A percentile compares a stretch with the other conserved stretches of the same genome.
Evolutionary conservation across 495 filamentous ascomycete genomes (phyloP).

Genomic region (Penicillium pulvis): DNA sequence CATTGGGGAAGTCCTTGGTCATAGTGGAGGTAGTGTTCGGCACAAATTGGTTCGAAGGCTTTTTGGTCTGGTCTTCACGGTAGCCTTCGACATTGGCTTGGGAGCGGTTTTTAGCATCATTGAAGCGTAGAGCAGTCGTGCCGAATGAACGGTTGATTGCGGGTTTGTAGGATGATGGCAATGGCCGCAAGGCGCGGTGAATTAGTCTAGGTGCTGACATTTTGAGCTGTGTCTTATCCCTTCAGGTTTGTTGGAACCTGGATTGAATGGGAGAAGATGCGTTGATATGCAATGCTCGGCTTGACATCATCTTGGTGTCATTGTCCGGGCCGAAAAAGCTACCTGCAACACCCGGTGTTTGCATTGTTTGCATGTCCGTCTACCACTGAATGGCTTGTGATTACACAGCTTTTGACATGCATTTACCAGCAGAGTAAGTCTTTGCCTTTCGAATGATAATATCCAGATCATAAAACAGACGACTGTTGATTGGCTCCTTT

Average conservation of each 20-base stretch:
- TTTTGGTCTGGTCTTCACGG: constrained; percentile 55
- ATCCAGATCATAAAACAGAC: too few relatives aligned
- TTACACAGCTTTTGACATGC: background rate
- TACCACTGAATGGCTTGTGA: constrained; percentile 13
- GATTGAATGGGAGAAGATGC: constrained; percentile 10
- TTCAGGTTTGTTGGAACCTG: constrained; percentile 4
- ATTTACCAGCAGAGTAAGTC: too few relatives aligned
- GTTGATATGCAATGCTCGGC: constrained; percentile 28
- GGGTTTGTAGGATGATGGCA: constrained; percentile 25
- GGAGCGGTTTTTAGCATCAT: constrained; percentile 31
- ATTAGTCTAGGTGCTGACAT: constrained; percentile 46
- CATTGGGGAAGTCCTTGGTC: constrained; percentile 61
- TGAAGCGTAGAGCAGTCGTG: constrained; percentile 36
- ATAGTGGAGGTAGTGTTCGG: constrained; percentile 67
- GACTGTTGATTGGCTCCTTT: too few relatives aligned
- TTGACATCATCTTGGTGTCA: constrained; percentile 47
- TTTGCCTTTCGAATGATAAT: too few relatives aligned
- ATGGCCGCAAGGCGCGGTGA: constrained; percentile 33
- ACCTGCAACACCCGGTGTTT: constrained; percentile 35
- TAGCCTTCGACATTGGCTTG: constrained; percentile 46
- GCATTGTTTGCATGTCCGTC: constrained; percentile 36
- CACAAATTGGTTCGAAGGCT: constrained; percentile 60
- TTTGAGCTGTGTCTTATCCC: constrained; percentile 13
- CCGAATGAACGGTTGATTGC: constrained; percentile 38
- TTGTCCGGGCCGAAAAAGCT: constrained; percentile 23